Evolutionary conservation across 176 grass and related monocot genomes (phyloP), one percentile per base, ranked within the genome.

Genomic region (Zoysia japonica): DNA sequence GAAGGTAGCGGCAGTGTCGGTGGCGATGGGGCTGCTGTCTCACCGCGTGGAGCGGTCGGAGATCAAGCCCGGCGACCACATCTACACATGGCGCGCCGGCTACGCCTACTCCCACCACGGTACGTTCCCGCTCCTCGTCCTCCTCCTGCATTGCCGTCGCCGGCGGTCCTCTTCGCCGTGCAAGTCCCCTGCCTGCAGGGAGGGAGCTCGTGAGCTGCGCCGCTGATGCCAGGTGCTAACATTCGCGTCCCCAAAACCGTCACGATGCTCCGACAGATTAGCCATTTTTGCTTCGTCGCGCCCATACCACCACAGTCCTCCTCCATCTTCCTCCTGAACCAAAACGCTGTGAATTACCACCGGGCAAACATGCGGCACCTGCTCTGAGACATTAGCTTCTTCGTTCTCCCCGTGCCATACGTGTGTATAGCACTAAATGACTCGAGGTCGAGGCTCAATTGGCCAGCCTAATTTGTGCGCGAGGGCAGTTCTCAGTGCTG

Each of bases 61-160:
- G 83, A 37, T 97, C 0, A 89, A 83, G 69, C 72, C 93, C 63
- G 86, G 93, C 77, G 90, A 97, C 68, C 93, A 97, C 90, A 87
- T 97, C 83, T 97, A 97, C 85, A 82, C 90, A 8, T 97, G 93
- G 93, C 81, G 88, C 47, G 77, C 88, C 9, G 77, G 80, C 74
- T 89, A 68, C 77, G 65, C 86, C 80, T 93, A 97, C 86, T 88
- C 85, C 41, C 93, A 97, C 53, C 93, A 97, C 68, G 90, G 93
- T 97, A 86, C n/a, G 50, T 1, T 17, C 50, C 52, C 28, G 28
- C 28, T 28, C 28, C 28, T 12, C 40, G 1, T 17, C 51, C 17
- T 44, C 17, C 54, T 59, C 0, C 71, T 19, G 11, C 36, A 19
- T 43, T 19, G 38, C 28, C 28, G 28, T 28, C 7, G 28, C 28